These are phyloP conservation scores for Echinosophora koreensis DNA, from an alignment of 306 rosid genomes.

Conservation along the genomic window DNA sequence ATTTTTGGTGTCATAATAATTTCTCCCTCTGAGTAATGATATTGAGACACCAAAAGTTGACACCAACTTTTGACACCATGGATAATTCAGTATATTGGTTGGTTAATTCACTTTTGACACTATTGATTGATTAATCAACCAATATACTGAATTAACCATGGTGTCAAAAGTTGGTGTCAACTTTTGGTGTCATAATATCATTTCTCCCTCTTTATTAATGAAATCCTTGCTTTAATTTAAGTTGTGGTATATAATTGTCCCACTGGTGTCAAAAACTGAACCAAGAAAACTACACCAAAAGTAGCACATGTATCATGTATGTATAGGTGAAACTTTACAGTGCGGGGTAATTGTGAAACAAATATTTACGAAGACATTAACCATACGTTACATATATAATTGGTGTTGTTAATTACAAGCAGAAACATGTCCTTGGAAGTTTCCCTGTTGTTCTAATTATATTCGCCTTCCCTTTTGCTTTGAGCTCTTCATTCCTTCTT, in stretches of 20 bases:
- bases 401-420: constrained; percentile 56
- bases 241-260: neutral
- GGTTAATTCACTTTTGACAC: no score
- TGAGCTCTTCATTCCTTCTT: constrained; percentile 56
- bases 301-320: neutral
- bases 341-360: constrained; percentile 9
- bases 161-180: no score
- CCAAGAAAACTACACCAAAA: constrained; percentile 31
- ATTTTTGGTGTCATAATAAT: no score
- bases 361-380: constrained; percentile 39
- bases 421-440: constrained; percentile 62
- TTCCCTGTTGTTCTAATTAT: constrained; percentile 68
- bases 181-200: no score
- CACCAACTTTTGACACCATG: no score
- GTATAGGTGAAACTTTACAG: neutral
- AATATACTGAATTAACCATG: no score
- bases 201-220: neutral
- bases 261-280: neutral
- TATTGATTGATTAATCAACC: no score
- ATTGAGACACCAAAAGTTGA: no score
- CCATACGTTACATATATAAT: neutral
- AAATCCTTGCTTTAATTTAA: neutral
- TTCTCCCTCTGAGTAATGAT: no score
- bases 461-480: constrained; percentile 71
- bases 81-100: no score